Conservation (phyloP, 2,329 filamentous ascomycete species). For the Didymella pomorum region DNA sequence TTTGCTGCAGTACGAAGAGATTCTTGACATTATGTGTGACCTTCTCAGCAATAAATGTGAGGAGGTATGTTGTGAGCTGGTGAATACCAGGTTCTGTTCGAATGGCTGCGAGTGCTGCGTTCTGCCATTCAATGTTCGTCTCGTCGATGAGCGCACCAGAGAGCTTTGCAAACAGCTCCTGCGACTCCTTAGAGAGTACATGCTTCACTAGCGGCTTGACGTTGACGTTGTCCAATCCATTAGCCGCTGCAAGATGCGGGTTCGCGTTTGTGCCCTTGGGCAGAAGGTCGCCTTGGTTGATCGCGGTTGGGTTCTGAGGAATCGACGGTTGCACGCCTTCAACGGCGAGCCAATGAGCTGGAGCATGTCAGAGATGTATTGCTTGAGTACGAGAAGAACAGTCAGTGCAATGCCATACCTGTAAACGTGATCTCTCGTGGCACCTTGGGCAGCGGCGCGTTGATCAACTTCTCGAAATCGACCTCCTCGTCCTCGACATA, state of each 20-base stretch:
- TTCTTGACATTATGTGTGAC: slow-evolving; percentile 94
- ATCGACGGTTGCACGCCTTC: slow-evolving; percentile 97
- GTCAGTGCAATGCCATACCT: slow-evolving; percentile 60
- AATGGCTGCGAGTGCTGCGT: slow-evolving; percentile 85
- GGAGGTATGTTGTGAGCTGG: slow-evolving; percentile 94
- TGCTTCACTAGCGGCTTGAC: slow-evolving; percentile 95
- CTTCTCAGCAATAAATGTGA: slow-evolving; percentile 94
- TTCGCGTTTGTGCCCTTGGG: slow-evolving; percentile 92
- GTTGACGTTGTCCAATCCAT: slow-evolving; percentile 81
- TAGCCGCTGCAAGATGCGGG: slow-evolving; percentile 80
- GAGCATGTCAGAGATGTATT: slow-evolving; percentile 19
- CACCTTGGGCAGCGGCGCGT: slow-evolving; percentile 92
- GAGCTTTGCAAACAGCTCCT: slow-evolving; percentile 96
- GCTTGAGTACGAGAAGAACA: slow-evolving; percentile 1
- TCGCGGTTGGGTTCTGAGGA: slow-evolving; percentile 90
- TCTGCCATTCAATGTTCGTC: slow-evolving; percentile 83
- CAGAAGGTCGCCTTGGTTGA: slow-evolving; percentile 84
- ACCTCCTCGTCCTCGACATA: slow-evolving; percentile 99
- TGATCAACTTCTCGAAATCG: slow-evolving; percentile 98
- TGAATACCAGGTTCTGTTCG: slow-evolving; percentile 90
- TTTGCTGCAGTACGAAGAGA: slow-evolving; percentile 85
- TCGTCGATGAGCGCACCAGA: slow-evolving; percentile 88
- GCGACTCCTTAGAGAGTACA: slow-evolving; percentile 92
- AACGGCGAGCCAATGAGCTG: slow-evolving; percentile 96
- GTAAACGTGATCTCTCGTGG: slow-evolving; percentile 93